Evolutionary conservation across 345 rosid species (phyloP).

Genomic region (Eucalyptus microcorys): DNA sequence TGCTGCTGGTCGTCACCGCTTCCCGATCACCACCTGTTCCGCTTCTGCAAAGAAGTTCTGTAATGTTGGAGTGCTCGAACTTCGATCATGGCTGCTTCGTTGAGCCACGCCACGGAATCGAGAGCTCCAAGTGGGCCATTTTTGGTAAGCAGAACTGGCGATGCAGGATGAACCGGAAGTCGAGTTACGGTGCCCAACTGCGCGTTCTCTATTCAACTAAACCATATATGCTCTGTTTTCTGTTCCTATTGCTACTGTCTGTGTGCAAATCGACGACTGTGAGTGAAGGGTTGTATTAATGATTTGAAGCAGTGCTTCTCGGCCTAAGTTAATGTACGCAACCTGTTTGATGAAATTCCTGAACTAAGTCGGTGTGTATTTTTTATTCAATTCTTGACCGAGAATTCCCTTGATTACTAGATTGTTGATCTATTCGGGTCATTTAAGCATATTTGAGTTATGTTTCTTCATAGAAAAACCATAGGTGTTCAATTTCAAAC

Average conservation of each 20-base stretch:
- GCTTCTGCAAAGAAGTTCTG: fast-evolving
- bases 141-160: too few species aligned
- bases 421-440: background rate
- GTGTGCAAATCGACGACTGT: background rate
- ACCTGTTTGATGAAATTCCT: background rate
- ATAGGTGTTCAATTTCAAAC: background rate
- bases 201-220: background rate
- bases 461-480: background rate
- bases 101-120: too few species aligned
- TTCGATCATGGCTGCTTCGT: fast-evolving
- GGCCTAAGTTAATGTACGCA: fast-evolving
- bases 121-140: too few species aligned
- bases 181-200: too few species aligned
- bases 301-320: background rate
- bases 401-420: background rate
- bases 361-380: background rate
- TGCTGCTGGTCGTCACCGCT: background rate
- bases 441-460: background rate
- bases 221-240: background rate
- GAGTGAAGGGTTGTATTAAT: too few species aligned
- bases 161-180: too few species aligned
- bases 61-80: background rate
- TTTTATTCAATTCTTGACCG: background rate
- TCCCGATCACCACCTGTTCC: background rate
- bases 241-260: too few species aligned